phyloP scores from a whole-genome alignment of 1,284 basidiomycete genomes.

The Austropuccinia psidii region DNA sequence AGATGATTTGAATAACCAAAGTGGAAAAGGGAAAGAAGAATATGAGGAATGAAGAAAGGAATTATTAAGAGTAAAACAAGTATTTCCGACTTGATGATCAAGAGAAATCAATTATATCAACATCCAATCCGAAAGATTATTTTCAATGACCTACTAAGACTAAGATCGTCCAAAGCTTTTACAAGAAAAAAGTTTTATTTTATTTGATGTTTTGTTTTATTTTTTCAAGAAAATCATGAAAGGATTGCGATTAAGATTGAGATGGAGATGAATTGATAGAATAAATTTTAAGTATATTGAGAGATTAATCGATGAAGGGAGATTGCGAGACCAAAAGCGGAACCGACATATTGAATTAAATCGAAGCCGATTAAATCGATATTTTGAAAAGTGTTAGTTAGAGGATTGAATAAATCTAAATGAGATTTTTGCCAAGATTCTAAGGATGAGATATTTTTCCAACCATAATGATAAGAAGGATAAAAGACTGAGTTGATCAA shows the following conservation, averaged over 20 bases:
- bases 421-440: neutral
- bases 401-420: neutral
- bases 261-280: too few species aligned
- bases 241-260: neutral
- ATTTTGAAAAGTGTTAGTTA: neutral
- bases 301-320: conserved; percentile 1
- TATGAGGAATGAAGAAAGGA: too few species aligned
- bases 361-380: conserved; percentile 11
- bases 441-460: neutral
- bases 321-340: neutral
- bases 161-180: neutral
- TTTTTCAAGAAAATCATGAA: neutral
- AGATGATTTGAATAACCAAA: too few species aligned
- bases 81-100: too few species aligned
- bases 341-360: conserved; percentile 11
- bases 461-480: conserved; percentile 18
- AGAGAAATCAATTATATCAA: too few species aligned
- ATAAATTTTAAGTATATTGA: neutral
- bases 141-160: neutral
- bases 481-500: conserved; percentile 19
- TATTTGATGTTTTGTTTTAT: neutral
- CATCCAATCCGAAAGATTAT: neutral
- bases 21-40: too few species aligned
- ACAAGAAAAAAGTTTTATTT: neutral
- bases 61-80: too few species aligned